Conservation (phyloP, 371 early-diverging fungal species). For the Lichtheimia corymbifera region DNA sequence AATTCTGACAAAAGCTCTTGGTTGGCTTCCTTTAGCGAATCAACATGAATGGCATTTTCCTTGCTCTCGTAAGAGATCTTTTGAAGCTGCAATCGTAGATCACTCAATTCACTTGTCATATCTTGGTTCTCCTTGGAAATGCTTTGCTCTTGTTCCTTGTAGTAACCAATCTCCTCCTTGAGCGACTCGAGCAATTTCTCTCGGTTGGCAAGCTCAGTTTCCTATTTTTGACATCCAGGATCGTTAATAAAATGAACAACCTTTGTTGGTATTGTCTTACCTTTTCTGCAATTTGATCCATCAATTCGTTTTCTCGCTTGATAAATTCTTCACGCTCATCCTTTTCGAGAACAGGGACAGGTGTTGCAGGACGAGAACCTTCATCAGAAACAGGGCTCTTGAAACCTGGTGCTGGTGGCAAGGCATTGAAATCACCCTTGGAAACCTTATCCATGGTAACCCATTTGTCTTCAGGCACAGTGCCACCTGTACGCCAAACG, state of each 20-base stretch:
- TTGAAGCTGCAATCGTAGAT: conserved; percentile 79
- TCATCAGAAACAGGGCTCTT: conserved; percentile 45
- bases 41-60: conserved; percentile 80
- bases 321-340: conserved; percentile 94
- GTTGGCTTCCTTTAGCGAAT: conserved; percentile 84
- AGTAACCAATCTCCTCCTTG: conserved; percentile 65
- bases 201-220: conserved; percentile 61
- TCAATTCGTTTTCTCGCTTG: conserved; percentile 90
- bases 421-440: conserved; percentile 45
- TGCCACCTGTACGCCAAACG: conserved; percentile 84
- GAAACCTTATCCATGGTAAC: conserved; percentile 69
- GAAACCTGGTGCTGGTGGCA: conserved; percentile 51
- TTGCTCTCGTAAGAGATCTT: conserved; percentile 84
- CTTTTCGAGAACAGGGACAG: conserved; percentile 70
- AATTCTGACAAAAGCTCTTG: conserved; percentile 67
- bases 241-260: too few species aligned
- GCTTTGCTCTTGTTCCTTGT: conserved; percentile 63
- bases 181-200: conserved; percentile 58
- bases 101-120: conserved; percentile 65
- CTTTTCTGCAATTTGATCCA: conserved; percentile 87
- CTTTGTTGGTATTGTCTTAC: not conserved
- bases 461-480: conserved; percentile 74
- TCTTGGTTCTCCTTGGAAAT: conserved; percentile 73
- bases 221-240: conserved; percentile 22
- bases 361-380: conserved; percentile 74